These are phyloP conservation scores for Penicillium hordei DNA, from an alignment of 2,329 filamentous ascomycete species.

Conservation along the genomic window DNA sequence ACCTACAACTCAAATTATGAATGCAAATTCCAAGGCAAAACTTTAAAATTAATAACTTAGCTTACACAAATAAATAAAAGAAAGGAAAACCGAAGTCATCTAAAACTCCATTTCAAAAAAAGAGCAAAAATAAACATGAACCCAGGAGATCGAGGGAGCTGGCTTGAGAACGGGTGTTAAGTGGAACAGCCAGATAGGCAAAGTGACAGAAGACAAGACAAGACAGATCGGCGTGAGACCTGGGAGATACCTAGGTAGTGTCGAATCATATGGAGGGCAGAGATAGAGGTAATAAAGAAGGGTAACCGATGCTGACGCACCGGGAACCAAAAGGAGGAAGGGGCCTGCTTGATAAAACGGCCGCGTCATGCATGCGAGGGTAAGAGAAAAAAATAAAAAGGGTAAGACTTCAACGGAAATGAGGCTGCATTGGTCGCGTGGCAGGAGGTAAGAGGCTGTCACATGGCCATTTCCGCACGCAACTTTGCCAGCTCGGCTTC, in stretches of 20 bases:
- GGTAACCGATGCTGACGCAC: conserved; percentile 5
- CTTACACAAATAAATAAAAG: conserved; percentile 6
- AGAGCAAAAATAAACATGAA: not conserved
- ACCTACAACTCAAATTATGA: not conserved
- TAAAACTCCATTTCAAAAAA: conserved; percentile 10
- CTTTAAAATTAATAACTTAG: conserved; percentile 1
- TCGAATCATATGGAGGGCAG: not conserved
- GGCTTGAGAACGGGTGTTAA: not conserved
- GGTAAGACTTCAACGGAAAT: conserved; percentile 5
- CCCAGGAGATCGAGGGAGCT: not conserved
- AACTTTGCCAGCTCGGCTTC: conserved; percentile 91
- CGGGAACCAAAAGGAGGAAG: conserved; percentile 4
- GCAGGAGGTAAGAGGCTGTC: conserved; percentile 24
- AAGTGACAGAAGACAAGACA: not conserved
- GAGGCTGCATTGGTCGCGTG: conserved; percentile 9
- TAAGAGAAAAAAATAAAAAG: conserved; percentile 8
- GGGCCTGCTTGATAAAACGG: conserved; percentile 22
- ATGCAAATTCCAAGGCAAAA: not conserved
- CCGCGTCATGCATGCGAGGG: conserved; percentile 20
- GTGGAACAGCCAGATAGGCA: conserved; percentile 13
- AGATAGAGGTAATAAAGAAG: conserved; percentile 5
- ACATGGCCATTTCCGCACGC: conserved; percentile 98
- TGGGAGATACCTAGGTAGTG: not conserved
- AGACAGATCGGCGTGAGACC: not conserved
- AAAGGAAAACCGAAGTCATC: not conserved